Evolutionary conservation across 1,284 basidiomycete genomes (phyloP), one percentile per base, ranked within the genome.

Genomic region (Farysia itapuensis): DNA sequence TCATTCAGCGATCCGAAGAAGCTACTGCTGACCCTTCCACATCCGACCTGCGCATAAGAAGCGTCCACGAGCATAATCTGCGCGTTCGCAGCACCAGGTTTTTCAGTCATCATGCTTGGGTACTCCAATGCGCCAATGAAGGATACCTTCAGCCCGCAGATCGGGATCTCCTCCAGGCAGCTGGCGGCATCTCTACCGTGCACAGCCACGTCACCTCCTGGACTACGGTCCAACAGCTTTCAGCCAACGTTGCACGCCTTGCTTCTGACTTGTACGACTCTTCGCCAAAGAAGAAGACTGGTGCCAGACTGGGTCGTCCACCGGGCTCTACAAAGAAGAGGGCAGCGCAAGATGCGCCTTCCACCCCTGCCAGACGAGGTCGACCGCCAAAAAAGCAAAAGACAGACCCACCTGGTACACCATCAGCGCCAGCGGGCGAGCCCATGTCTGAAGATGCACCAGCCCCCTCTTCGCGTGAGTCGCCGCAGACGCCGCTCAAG

Each of bases 101-200:
- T 5, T 63, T 45, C 40, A 63, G 59, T 25, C 45, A 49, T 19
- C 59, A 63, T 21, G 52, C 59, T 2, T 63, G 59, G 59, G 49
- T 52, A 3, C 43, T 63, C 13, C 59, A 63, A 30, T 35, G 41
- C 24, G 59, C 59, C 38, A 52, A 53, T 42, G 59, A 46, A 6
- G 59, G 59, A 28, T 43, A 42, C 21, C 39, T 63, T 9, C 41
- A 57, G 21, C 41, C 37, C 4, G 32, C 44, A 2, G 52, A 63
- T 11, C 29, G 42, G 11, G 42, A 39, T 1, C 26, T 43, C 11
- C 48, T 63, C 13, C 48, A 43, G 15, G 34, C 35, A 2, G 48
- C 59, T n/a, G 59, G 59, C 4, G 52, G 59, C 3, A 18, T 43
- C 15, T 39, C 53, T 4, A 29, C 31, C 21, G 43, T 40, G 35